Evolutionary conservation across 2,329 filamentous ascomycete species (phyloP).

Genomic region (Paracamarosporium sp.): DNA sequence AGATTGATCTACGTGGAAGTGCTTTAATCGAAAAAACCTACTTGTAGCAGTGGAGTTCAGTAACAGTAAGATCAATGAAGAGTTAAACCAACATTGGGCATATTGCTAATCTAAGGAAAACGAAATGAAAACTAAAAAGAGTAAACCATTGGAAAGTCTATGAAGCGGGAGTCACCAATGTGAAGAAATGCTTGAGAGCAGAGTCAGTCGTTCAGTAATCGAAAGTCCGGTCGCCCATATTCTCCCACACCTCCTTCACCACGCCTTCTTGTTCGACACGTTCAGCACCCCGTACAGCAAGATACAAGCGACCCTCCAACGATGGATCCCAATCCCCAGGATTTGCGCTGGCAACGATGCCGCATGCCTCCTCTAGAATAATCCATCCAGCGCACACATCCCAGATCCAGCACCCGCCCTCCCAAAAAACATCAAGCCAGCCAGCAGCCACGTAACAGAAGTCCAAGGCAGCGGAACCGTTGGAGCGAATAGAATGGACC

Average conservation of each 20-base stretch:
- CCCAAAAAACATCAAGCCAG: constrained; percentile 45
- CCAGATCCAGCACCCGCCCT: constrained; percentile 46
- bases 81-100: too few relatives aligned
- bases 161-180: too few relatives aligned
- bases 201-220: not conserved
- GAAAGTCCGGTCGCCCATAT: constrained; percentile 45
- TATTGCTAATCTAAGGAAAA: too few relatives aligned
- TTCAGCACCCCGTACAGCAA: constrained; percentile 41
- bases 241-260: constrained; percentile 42
- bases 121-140: too few relatives aligned
- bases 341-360: constrained; percentile 44
- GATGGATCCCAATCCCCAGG: constrained; percentile 44
- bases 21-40: too few relatives aligned
- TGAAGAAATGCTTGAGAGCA: too few relatives aligned
- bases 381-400: constrained; percentile 47
- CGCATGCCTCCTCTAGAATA: constrained; percentile 48
- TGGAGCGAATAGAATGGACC: constrained; percentile 41
- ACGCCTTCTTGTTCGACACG: constrained; percentile 38
- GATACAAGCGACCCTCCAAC: constrained; percentile 43
- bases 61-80: too few relatives aligned
- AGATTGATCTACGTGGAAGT: too few relatives aligned
- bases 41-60: too few relatives aligned
- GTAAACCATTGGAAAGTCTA: too few relatives aligned
- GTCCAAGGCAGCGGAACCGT: constrained; percentile 45
- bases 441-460: constrained; percentile 49